Evolutionary conservation across 257 asterid species (phyloP).

Genomic region (Solanum peruvianum): DNA sequence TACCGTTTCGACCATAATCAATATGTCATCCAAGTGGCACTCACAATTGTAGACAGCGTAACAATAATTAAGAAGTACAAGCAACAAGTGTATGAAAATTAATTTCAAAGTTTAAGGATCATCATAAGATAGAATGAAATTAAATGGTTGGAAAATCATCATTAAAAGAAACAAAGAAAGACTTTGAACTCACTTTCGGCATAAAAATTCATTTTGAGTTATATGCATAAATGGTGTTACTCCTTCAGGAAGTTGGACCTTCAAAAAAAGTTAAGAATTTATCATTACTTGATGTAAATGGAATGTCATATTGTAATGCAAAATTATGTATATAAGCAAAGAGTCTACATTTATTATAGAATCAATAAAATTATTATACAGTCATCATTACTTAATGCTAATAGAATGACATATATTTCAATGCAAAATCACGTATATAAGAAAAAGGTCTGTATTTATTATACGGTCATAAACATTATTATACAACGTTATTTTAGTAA

Average conservation of each 20-base stretch:
- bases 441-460: background rate
- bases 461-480: too few species aligned
- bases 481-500: background rate
- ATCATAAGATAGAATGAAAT: background rate
- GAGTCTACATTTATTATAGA: background rate
- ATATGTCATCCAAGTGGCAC: background rate
- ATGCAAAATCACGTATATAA: background rate
- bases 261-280: constrained; percentile 10
- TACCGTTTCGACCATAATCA: background rate
- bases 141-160: background rate
- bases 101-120: background rate
- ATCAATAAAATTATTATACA: too few species aligned
- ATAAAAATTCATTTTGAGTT: background rate
- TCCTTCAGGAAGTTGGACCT: constrained; percentile 46
- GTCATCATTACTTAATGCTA: too few species aligned
- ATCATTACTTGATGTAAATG: constrained; percentile 5
- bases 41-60: background rate
- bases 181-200: background rate
- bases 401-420: background rate
- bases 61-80: background rate
- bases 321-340: background rate
- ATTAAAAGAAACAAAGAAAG: background rate
- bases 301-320: background rate
- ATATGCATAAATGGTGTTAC: constrained; percentile 4
- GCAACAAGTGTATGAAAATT: background rate